Evolutionary conservation across 164 flowering plant genomes (phyloP), one percentile per base, ranked within the genome.

Genomic region (Umbilicus rupestris): DNA sequence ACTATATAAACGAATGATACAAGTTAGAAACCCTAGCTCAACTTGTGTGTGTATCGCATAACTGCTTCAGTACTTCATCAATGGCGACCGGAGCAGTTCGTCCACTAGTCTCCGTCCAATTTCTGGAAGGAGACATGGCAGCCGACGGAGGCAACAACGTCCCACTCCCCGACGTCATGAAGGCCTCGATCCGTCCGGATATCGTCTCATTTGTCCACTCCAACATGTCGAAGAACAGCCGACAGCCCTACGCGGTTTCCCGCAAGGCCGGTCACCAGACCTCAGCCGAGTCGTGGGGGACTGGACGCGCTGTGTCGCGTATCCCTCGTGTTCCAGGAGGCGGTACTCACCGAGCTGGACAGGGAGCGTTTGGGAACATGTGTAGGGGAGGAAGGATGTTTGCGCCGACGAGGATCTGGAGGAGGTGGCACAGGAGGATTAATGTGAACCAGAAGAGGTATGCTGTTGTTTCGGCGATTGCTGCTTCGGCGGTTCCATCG

Each of bases 321-420:
- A 92, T 89, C 77, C 97, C 97, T 12, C 90, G 96, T 68, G 96
- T 89, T 10, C 87, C 97, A 14, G 96, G 97, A 0, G 97, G 97
- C 31, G 96, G 96, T 0, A 87, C 96, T 37, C 97, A 91, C 83
- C 86, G 94, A 26, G 96, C 96, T 35, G 96, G 96, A 2, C 93
- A 90, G 80, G 97, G 88, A 3, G 96, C 97, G 24, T 90, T 88
- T 78, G 97, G 97, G 0, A 90, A 90, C 86, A 90, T 90, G 95
- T 90, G 97, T 41, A 87, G 97, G 24, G 97, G 97, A 16, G 95
- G 97, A 0, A 79, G 95, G 10, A 90, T 90, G 93, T 88, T 90
- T 63, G 96, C 97, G 24, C 96, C 96, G 0, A 88, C 97, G 20
- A 83, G 78, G 87, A 90, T 87, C 81, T 90, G 97, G 97, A 84